These are phyloP conservation scores for Aspergillus versicolor DNA, from an alignment of 2,329 filamentous ascomycete genomes.

Conservation along the genomic window DNA sequence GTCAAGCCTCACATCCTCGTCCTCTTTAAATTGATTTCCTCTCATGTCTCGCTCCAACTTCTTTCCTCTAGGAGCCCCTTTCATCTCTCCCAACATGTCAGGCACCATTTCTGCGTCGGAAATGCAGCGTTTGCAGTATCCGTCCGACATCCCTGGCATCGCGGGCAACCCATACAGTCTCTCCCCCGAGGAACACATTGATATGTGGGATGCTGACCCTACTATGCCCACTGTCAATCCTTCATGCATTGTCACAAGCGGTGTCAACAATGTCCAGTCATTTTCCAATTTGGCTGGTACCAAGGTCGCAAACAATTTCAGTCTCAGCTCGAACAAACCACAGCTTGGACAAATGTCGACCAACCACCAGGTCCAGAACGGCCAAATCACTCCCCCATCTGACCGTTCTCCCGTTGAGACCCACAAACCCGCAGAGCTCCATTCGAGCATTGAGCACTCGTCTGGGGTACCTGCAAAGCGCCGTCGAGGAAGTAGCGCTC, in stretches of 20 bases:
- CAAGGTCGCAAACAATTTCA: neutral
- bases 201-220: neutral
- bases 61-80: constrained; percentile 15
- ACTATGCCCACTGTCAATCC: neutral
- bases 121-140: neutral
- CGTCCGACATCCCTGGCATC: neutral
- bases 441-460: neutral
- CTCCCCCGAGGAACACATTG: neutral
- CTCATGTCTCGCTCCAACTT: constrained; percentile 26
- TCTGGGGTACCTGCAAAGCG: neutral
- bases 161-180: neutral
- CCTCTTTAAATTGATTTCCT: neutral
- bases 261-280: neutral
- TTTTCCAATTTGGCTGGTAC: neutral
- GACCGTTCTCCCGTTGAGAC: constrained; percentile 18
- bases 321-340: neutral
- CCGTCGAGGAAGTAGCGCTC: neutral
- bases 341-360: constrained; percentile 25
- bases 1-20: neutral
- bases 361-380: constrained; percentile 38
- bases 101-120: neutral
- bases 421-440: neutral
- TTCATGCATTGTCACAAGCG: neutral
- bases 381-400: constrained; percentile 38
- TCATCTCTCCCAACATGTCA: neutral